Base-by-base conservation (phyloP, 768 basidiomycete species). In the Tulasnella sp. region DNA sequence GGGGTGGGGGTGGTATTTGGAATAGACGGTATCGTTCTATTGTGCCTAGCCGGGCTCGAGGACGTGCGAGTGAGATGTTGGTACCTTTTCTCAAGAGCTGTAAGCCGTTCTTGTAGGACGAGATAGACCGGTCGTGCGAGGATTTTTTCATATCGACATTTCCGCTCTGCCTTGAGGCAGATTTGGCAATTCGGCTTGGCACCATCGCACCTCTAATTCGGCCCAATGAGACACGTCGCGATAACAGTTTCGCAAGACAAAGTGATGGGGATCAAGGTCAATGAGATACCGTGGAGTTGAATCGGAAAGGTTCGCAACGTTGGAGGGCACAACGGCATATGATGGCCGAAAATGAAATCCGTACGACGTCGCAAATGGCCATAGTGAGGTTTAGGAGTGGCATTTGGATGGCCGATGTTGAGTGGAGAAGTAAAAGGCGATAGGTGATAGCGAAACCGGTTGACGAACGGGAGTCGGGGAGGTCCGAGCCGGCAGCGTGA, bases 91-190 rank as follows among this genome's bases (percentile, higher is more conserved):
- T 74, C 73, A 22, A 74, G 73, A 52, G 37, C 54, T 17, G 52
- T n/a, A 9, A 74, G 52, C 1, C 73, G 52, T 37, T 74, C 54
- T 74, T 74, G 73, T 37, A 74, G 54, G 19, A 74, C 73, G n/a
- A 67, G 37, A 34, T 42, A 74, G 34, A 74, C 73, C 42, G 73
- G 73, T 25, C 73, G 38, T 6, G 39, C 39, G 73, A 67, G 25
- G 52, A 42, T 42, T 25, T 34, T 42, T 31, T 54, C 73, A 25
- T 74, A 74, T 14, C 73, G 73, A 29, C 73, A 74, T 58, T 74
- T 54, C n/a, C 73, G 73, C 36, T 74, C 34, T 34, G 52, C 39
- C 64, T 39, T 39, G 36, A 42, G 17, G 29, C 73, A 74, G 39
- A 64, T 39, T 0, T 31, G 22, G 52, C 73, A 74, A 34, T 19